These are phyloP conservation scores for Zygotorulaspora mrakii DNA, from an alignment of 1,139 yeast species.

Conservation along the genomic window DNA sequence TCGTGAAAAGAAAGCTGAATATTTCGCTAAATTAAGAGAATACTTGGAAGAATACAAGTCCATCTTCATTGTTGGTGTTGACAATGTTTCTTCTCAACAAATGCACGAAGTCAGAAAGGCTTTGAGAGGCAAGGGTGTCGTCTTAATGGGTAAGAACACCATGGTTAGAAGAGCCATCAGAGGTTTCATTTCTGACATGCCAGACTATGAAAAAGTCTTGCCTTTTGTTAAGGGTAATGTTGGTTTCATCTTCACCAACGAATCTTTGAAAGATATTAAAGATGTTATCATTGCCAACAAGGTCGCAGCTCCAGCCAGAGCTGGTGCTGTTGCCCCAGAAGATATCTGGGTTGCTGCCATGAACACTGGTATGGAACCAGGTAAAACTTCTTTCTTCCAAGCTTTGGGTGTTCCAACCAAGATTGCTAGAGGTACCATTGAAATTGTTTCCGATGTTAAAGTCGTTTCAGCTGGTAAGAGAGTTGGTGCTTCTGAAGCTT, in stretches of 20 bases:
- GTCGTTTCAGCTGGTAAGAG: constrained; percentile 80
- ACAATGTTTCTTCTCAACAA: constrained; percentile 99
- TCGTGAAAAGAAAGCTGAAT: constrained; percentile 95
- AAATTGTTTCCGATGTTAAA: constrained; percentile 94
- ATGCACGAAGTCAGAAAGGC: constrained; percentile 99
- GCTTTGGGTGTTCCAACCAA: constrained; percentile 99
- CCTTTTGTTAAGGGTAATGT: constrained; percentile 96
- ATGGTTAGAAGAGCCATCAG: constrained; percentile 99
- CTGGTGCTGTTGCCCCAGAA: constrained; percentile 98
- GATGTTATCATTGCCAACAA: constrained; percentile 83
- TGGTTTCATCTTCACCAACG: constrained; percentile 99
- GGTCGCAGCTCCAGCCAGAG: constrained; percentile 99
- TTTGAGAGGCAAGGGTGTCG: constrained; percentile 90
- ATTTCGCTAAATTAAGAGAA: constrained; percentile 92
- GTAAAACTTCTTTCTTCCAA: constrained; percentile 99
- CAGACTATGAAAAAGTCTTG: constrained; percentile 92
- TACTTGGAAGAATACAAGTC: constrained; percentile 96
- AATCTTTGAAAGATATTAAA: constrained; percentile 87
- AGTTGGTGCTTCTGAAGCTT: constrained; percentile 99
- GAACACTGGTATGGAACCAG: constrained; percentile 99
- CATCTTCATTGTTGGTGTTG: constrained; percentile 97
- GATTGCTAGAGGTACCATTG: constrained; percentile 99
- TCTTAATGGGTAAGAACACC: constrained; percentile 99
- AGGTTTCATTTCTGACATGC: constrained; percentile 88
- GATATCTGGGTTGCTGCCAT: constrained; percentile 98